Evolutionary conservation across 495 filamentous ascomycete species (phyloP).

Genomic region (Friedmanniomyces endolithicus): DNA sequence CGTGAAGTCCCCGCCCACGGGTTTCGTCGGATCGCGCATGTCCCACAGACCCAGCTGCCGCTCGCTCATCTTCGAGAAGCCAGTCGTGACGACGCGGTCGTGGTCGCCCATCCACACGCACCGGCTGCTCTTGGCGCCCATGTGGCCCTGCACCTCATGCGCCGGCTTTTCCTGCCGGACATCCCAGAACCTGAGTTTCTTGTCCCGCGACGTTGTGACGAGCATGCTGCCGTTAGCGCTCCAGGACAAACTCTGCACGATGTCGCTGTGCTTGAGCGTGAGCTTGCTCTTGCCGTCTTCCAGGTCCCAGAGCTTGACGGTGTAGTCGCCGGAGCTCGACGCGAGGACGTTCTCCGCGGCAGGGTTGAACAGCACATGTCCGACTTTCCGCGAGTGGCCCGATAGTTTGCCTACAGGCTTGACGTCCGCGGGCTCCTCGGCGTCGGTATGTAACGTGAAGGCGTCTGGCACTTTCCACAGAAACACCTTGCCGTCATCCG

Average conservation of each 20-base stretch:
- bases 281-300: constrained; percentile 59
- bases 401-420: constrained; percentile 64
- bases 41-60: constrained; percentile 94
- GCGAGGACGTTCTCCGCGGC: constrained; percentile 91
- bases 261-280: constrained; percentile 71
- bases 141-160: constrained; percentile 73
- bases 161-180: constrained; percentile 79
- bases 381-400: constrained; percentile 78
- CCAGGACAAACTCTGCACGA: constrained; percentile 93
- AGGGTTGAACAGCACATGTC: constrained; percentile 95
- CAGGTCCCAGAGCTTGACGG: constrained; percentile 93
- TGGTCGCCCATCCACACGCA: constrained; percentile 94
- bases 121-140: constrained; percentile 92
- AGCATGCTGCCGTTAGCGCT: constrained; percentile 80
- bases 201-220: constrained; percentile 90
- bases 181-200: constrained; percentile 96
- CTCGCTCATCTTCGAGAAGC: constrained; percentile 97
- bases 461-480: constrained; percentile 88
- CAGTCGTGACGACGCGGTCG: constrained; percentile 86
- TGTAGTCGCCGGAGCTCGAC: constrained; percentile 87
- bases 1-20: constrained; percentile 69
- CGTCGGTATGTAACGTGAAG: constrained; percentile 73
- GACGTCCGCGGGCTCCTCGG: constrained; percentile 71
- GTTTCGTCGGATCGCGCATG: constrained; percentile 62
- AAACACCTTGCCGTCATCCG: constrained; percentile 91